Evolutionary conservation across 148 eudicot genomes (phyloP).

Genomic region (Selenicereus undatus): DNA sequence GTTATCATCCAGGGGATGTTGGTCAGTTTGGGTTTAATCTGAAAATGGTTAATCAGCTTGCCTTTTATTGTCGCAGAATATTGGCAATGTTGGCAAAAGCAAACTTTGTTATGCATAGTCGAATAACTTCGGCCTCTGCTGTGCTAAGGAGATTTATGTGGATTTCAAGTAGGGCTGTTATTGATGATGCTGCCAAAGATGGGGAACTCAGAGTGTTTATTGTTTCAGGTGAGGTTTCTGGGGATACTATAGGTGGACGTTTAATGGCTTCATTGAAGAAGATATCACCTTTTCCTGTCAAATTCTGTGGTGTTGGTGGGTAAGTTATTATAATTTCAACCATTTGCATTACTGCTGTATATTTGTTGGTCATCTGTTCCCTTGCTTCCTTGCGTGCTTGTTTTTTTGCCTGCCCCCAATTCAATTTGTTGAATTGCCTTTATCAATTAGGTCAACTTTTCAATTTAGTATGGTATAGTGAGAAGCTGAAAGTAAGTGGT

Average conservation of each 20-base stretch:
- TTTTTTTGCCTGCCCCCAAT: too few relatives aligned
- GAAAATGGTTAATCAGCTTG: background rate
- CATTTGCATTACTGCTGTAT: background rate
- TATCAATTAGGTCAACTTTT: background rate
- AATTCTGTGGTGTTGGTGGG: conserved; percentile 91
- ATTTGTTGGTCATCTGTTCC: background rate
- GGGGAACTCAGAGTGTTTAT: conserved; percentile 90
- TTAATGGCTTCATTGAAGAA: conserved; percentile 71
- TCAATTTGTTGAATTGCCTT: background rate
- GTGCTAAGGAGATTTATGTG: conserved; percentile 45
- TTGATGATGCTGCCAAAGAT: conserved; percentile 70
- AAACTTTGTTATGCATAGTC: conserved; percentile 5
- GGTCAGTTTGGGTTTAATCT: background rate
- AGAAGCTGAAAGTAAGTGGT: background rate
- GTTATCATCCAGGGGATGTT: background rate
- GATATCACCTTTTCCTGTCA: conserved; percentile 71
- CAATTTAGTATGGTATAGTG: background rate
- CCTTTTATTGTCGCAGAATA: background rate
- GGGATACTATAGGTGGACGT: conserved; percentile 78
- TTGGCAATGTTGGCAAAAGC: conserved; percentile 19
- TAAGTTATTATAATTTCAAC: conserved; percentile 23
- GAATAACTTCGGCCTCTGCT: conserved; percentile 17
- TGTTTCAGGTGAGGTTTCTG: conserved; percentile 95
- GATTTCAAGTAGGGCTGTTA: conserved; percentile 41
- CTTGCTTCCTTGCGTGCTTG: background rate